These are phyloP conservation scores for Phytophthora ohioensis DNA, from an alignment of 352 stramenopile genomes.

Conservation along the genomic window DNA sequence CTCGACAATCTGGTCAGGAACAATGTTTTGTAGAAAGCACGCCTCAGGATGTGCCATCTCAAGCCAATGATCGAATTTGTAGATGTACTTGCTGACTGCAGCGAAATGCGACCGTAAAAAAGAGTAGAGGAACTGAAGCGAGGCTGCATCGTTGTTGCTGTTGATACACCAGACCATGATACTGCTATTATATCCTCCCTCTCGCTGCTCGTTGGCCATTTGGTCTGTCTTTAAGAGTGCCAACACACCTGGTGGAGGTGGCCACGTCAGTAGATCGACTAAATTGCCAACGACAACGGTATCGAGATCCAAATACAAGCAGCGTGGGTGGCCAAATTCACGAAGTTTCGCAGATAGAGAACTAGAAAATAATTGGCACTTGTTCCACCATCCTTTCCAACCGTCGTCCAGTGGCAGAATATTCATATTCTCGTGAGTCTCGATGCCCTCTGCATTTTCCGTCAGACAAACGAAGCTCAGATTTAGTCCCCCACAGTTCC, in stretches of 20 bases:
- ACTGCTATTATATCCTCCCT: slow-evolving; percentile 78
- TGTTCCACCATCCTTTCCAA: slow-evolving; percentile 87
- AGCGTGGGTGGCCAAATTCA: slow-evolving; percentile 33
- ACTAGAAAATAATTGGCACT: slow-evolving; percentile 70
- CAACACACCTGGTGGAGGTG: slow-evolving; percentile 17
- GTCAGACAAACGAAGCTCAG: slow-evolving; percentile 78
- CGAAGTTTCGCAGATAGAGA: slow-evolving; percentile 34
- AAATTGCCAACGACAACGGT: slow-evolving; percentile 71
- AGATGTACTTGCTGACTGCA: slow-evolving; percentile 61
- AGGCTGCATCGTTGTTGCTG: neutral
- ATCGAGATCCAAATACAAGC: slow-evolving; percentile 80
- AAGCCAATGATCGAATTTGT: slow-evolving; percentile 91
- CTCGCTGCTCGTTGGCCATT: slow-evolving; percentile 77
- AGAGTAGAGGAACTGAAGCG: slow-evolving; percentile 44
- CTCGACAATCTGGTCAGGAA: slow-evolving; percentile 72
- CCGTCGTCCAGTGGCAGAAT: slow-evolving; percentile 38
- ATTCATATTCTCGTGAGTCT: slow-evolving; percentile 36
- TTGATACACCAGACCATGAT: slow-evolving; percentile 66
- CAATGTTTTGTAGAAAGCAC: slow-evolving; percentile 52
- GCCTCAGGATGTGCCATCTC: slow-evolving; percentile 63
- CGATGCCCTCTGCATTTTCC: slow-evolving; percentile 59
- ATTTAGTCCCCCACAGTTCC: slow-evolving; percentile 32
- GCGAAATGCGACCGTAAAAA: slow-evolving; percentile 52
- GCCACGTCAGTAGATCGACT: slow-evolving; percentile 36
- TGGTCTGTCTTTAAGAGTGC: slow-evolving; percentile 64